Base-by-base conservation (phyloP, 2,329 filamentous ascomycete species). In the Aureobasidium pullulans region DNA sequence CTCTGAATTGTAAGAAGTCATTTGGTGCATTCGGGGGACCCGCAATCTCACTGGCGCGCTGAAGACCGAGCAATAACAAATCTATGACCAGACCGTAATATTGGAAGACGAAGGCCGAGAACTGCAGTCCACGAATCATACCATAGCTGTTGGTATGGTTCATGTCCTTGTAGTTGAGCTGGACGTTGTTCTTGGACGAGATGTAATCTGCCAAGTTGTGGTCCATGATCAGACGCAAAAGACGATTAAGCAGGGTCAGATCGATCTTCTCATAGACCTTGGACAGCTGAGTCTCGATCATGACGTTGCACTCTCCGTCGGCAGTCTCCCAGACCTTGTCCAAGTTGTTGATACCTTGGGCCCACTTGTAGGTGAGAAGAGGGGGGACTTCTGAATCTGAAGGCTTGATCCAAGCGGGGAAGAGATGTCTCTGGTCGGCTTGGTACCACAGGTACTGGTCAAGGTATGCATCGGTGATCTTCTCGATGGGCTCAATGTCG, bases 191-290 rank as follows among this genome's bases (percentile, higher is more conserved):
- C 83, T 99, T 99, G 39, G 93, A 91, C 1, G 93, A 96, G 70
- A 99, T 99, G 76, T 99, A 99, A 73, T 99, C 95, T 5, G 94
- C 94, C 76, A 99, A 76, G 72, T 99, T 99, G 80, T 99, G 94
- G 68, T 99, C 95, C 95, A 99, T 99, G 72, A 99, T 96, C 65
- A 99, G 77, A 49, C 94, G 84, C 52, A 99, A 80, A 34, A 99
- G 81, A 61, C 93, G 89, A 76, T 99, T 99, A 66, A 99, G 83
- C 60, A 99, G 79, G 0, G 94, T 99, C 63, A 99, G 78, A 77
- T 99, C 94, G 63, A 99, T 96, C 82, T 99, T 99, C 77, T 99
- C 94, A 66, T 99, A 99, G 47, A 99, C 92, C 76, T 99, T 99
- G n/a, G 94, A 96, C 3, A 99, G 78, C 67, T 96, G 89, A 0